Evolutionary conservation across 495 filamentous ascomycete species (phyloP).

Genomic region (Symbiotaphrina buchneri): DNA sequence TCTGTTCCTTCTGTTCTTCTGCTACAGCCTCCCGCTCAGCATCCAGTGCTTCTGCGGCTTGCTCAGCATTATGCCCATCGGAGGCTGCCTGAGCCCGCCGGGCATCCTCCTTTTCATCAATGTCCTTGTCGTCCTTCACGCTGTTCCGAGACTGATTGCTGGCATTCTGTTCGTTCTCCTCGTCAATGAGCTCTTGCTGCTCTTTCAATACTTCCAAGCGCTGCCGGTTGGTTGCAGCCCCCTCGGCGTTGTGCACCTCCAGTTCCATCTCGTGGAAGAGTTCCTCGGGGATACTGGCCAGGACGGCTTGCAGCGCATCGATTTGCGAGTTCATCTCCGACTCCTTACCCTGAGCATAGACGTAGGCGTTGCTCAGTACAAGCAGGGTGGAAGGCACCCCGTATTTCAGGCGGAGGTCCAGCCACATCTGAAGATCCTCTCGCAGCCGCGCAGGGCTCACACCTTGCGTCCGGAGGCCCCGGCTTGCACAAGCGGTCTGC

Average conservation of each 20-base stretch:
- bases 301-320: conserved; percentile 75
- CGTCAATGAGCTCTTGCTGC: conserved; percentile 93
- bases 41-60: conserved; percentile 8
- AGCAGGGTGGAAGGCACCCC: conserved; percentile 86
- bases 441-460: conserved; percentile 69
- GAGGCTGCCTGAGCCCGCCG: neutral
- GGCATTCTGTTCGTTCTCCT: conserved; percentile 85
- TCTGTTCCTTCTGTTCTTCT: neutral
- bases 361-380: conserved; percentile 90
- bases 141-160: conserved; percentile 31
- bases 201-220: conserved; percentile 97
- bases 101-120: conserved; percentile 55
- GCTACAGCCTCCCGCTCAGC: conserved; percentile 7
- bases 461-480: conserved; percentile 81
- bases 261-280: conserved; percentile 99
- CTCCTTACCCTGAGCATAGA: conserved; percentile 82
- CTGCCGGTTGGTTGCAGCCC: conserved; percentile 96
- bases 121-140: conserved; percentile 56
- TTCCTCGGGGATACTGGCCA: conserved; percentile 90
- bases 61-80: neutral
- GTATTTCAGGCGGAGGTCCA: conserved; percentile 81
- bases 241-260: conserved; percentile 91
- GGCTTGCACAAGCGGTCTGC: conserved; percentile 72
- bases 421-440: conserved; percentile 84
- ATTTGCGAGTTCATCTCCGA: conserved; percentile 75